Base-by-base conservation (phyloP, 345 rosid species). In the Aethionema arabicum region DNA sequence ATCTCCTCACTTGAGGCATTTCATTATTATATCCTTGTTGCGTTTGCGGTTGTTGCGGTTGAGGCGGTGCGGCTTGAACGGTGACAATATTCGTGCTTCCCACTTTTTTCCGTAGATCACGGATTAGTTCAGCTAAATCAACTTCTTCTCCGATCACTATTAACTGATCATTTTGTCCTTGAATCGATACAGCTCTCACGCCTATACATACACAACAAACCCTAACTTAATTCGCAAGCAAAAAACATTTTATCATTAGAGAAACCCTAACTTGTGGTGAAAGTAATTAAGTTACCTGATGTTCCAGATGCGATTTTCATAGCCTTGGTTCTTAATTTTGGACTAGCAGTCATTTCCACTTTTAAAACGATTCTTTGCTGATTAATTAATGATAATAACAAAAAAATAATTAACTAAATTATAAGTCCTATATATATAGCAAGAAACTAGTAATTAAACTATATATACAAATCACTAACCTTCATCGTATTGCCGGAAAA, bases 331-430 rank as follows among this genome's bases (percentile, higher is more conserved):
- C 46, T 70, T 10, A 10, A 0, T 61, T 66, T 69, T 32, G 62
- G 69, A 42, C 13, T 52, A 2, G 5, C n/a, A 6, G 27, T 60
- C 60, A 64, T 55, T 38, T 66, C 64, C 46, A 77, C 47, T 32
- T 66, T 66, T 4, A 73, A 40, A 40, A 70, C 73, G 40, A 66
- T 58, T 5, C 49, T 12, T 66, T 73, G 73, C 80, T 77, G 66
- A 64, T 42, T 6, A 54, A 47, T 16, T 4, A 44, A 43, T 0
- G 7, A 49, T 39, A 16, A 3, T 5, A 14, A 50, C 7, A 2
- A 2, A 12, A 3, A n/a, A n/a, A n/a, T n/a, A n/a, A n/a, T n/a
- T n/a, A n/a, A n/a, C n/a, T n/a, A n/a, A n/a, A n/a, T n/a, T n/a
- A n/a, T n/a, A n/a, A n/a, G n/a, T n/a, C n/a, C n/a, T n/a, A n/a